These are phyloP conservation scores for Fusarium zealandicum DNA, from an alignment of 2,329 filamentous ascomycete species.

Conservation along the genomic window DNA sequence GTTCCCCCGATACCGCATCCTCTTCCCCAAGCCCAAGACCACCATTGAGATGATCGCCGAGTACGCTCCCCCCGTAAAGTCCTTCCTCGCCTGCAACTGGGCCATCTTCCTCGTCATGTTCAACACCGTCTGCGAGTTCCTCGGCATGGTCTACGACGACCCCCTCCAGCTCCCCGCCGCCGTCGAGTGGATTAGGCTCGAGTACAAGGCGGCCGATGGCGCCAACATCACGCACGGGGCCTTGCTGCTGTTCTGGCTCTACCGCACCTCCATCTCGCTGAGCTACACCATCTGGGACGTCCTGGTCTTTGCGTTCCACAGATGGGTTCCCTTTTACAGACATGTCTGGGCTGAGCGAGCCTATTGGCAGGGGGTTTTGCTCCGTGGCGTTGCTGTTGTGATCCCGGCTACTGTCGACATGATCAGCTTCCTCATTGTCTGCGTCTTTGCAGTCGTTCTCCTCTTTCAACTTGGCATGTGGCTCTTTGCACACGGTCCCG, in stretches of 20 bases:
- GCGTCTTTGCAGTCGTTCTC: constrained; percentile 1
- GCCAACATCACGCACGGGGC: constrained; percentile 10
- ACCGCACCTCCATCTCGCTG: not conserved
- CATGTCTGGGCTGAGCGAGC: not conserved
- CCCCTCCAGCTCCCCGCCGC: constrained; percentile 11
- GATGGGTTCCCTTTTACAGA: not conserved
- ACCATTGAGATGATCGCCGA: constrained; percentile 9
- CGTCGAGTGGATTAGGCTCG: constrained; percentile 15
- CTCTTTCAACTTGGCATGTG: constrained; percentile 13
- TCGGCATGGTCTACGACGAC: constrained; percentile 9
- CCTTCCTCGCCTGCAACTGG: constrained; percentile 7
- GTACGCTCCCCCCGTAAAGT: not conserved
- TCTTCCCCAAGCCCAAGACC: constrained; percentile 14
- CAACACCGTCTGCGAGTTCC: constrained; percentile 9
- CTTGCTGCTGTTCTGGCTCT: constrained; percentile 25
- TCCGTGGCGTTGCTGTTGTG: not conserved
- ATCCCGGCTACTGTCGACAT: not conserved
- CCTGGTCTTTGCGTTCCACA: not conserved
- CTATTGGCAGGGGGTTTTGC: not conserved
- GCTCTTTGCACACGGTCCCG: constrained; percentile 4
- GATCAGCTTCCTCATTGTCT: not conserved
- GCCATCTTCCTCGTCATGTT: constrained; percentile 13
- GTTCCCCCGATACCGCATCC: constrained; percentile 20
- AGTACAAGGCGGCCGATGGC: constrained; percentile 15
- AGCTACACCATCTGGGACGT: constrained; percentile 1